Conservation (phyloP, 495 filamentous ascomycete genomes). For the Recurvomyces mirabilis region DNA sequence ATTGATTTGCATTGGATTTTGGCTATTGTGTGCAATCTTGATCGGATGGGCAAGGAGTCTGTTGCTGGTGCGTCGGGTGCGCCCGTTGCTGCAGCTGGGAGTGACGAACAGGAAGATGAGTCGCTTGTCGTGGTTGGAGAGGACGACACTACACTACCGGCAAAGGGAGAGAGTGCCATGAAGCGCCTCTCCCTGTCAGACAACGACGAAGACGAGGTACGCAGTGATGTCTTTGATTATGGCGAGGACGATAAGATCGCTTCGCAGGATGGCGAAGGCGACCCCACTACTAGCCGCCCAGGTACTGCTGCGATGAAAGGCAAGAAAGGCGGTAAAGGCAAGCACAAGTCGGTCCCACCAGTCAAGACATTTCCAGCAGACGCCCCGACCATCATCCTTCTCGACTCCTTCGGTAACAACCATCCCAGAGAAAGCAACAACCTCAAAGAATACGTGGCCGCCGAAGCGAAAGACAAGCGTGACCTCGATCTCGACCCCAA, state of each 20-base stretch:
- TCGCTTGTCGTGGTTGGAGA: not conserved
- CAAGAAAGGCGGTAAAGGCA: not conserved
- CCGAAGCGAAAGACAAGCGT: constrained; percentile 61
- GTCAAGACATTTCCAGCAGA: constrained; percentile 21
- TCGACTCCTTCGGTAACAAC: constrained; percentile 64
- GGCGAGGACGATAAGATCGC: not conserved
- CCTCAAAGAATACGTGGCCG: constrained; percentile 65
- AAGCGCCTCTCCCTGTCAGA: constrained; percentile 1
- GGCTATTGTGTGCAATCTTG: constrained; percentile 92
- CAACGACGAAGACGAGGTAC: not conserved
- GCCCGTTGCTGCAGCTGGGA: not conserved
- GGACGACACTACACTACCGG: not conserved
- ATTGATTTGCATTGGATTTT: constrained; percentile 84
- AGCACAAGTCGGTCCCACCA: constrained; percentile 9
- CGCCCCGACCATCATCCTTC: constrained; percentile 62
- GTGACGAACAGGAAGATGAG: constrained; percentile 1
- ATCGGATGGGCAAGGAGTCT: constrained; percentile 2
- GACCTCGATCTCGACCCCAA: constrained; percentile 44
- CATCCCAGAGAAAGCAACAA: constrained; percentile 51
- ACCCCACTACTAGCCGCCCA: not conserved
- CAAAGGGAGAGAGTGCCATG: not conserved
- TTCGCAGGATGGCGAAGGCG: not conserved
- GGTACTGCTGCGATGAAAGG: not conserved
- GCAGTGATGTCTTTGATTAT: not conserved
- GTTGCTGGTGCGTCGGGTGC: too few relatives aligned